Percentiles rank a stretch among this genome's conserved stretches.
Conservation (phyloP, 768 basidiomycete species). For the Pleurotus citrinopileatus region DNA sequence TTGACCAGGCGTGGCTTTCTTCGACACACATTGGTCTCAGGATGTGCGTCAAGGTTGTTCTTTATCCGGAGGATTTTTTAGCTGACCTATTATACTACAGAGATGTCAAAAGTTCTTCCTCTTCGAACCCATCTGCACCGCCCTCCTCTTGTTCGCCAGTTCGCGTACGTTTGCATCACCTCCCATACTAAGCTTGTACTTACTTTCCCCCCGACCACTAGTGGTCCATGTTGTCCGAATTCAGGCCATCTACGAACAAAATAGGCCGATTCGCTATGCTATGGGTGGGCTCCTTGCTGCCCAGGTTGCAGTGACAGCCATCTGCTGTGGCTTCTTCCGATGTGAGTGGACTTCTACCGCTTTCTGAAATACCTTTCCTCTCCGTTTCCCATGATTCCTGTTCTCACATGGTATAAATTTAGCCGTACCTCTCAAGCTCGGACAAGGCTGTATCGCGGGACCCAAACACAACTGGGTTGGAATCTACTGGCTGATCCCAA, state of each 20-base stretch:
- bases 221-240: slow-evolving; percentile 76
- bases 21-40: slow-evolving; percentile 67
- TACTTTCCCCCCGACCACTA: slow-evolving; percentile 18
- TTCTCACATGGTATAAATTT: slow-evolving; percentile 11
- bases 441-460: slow-evolving; percentile 86
- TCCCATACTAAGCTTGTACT: background rate
- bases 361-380: too few relatives aligned
- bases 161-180: slow-evolving; percentile 36
- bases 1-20: slow-evolving; percentile 74
- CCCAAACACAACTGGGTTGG: slow-evolving; percentile 81
- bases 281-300: slow-evolving; percentile 61
- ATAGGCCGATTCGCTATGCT: slow-evolving; percentile 44
- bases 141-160: slow-evolving; percentile 71
- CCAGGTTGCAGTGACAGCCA: slow-evolving; percentile 70
- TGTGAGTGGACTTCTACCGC: slow-evolving; percentile 36
- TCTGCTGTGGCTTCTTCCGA: slow-evolving; percentile 77
- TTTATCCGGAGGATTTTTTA: slow-evolving; percentile 2
- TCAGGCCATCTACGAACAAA: slow-evolving; percentile 75
- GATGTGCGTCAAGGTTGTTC: slow-evolving; percentile 34
- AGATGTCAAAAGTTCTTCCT: slow-evolving; percentile 71
- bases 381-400: slow-evolving; percentile 6
- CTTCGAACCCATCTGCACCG: slow-evolving; percentile 85
- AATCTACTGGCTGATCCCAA: slow-evolving; percentile 81
- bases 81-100: slow-evolving; percentile 26
- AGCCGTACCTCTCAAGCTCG: slow-evolving; percentile 69